These are phyloP conservation scores for Tinospora cordifolia DNA, from an alignment of 164 flowering plant species.

Conservation along the genomic window DNA sequence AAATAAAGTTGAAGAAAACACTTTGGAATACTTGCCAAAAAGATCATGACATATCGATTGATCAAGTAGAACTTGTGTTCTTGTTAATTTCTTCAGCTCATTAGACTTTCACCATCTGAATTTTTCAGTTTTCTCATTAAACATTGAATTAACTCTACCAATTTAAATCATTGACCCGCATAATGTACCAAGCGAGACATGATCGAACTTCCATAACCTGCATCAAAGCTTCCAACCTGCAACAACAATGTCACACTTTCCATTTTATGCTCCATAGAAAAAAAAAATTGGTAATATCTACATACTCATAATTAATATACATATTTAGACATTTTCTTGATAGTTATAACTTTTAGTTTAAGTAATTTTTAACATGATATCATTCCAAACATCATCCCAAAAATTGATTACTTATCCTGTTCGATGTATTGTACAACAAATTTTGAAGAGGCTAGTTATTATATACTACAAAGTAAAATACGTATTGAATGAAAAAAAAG, in stretches of 20 bases:
- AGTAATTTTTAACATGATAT: too few relatives aligned
- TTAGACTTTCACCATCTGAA: background rate
- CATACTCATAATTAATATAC: too few relatives aligned
- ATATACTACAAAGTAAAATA: too few relatives aligned
- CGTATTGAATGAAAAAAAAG: too few relatives aligned
- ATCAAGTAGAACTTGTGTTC: background rate
- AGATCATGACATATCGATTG: background rate
- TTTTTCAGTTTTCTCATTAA: background rate
- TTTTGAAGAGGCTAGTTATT: too few relatives aligned
- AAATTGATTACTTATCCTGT: too few relatives aligned
- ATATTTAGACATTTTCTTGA: too few relatives aligned
- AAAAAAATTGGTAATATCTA: background rate
- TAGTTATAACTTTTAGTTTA: too few relatives aligned
- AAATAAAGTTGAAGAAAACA: background rate
- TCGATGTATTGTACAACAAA: too few relatives aligned
- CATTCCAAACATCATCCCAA: too few relatives aligned
- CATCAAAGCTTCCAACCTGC: slow-evolving; percentile 99
- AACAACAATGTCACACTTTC: slow-evolving; percentile 6
- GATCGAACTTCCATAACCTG: slow-evolving; percentile 93
- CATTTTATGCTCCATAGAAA: background rate
- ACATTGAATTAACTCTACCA: background rate
- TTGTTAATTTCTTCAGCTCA: background rate
- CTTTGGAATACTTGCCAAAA: background rate
- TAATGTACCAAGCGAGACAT: slow-evolving; percentile 88
- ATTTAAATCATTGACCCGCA: background rate